These are phyloP conservation scores for Bauhinia variegata DNA, from an alignment of 306 rosid species.

Conservation along the genomic window DNA sequence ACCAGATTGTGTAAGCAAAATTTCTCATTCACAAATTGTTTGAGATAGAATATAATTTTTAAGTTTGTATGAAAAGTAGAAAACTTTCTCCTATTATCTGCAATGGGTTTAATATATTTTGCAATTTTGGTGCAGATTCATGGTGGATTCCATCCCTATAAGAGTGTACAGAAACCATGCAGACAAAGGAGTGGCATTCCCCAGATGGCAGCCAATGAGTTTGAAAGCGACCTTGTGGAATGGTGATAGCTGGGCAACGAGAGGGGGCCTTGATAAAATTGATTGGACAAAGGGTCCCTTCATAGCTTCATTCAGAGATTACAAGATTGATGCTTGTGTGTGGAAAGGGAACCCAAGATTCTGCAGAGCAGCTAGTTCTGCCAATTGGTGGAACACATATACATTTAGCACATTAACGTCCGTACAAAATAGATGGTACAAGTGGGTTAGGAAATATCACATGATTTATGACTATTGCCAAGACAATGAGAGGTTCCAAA, in stretches of 20 bases:
- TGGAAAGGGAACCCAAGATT: slow-evolving; percentile 88
- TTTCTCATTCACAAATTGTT: neutral
- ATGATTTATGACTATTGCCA: slow-evolving; percentile 81
- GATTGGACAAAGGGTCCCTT: slow-evolving; percentile 89
- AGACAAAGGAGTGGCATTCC: slow-evolving; percentile 80
- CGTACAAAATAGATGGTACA: slow-evolving; percentile 68
- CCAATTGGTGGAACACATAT: slow-evolving; percentile 80
- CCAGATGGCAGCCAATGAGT: slow-evolving; percentile 90
- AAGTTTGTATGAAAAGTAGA: no score
- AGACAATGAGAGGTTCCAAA: slow-evolving; percentile 72
- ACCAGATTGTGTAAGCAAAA: slow-evolving; percentile 78
- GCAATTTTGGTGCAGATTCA: slow-evolving; percentile 51
- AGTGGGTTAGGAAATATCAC: slow-evolving; percentile 83
- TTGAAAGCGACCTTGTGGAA: slow-evolving; percentile 77
- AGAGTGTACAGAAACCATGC: slow-evolving; percentile 89
- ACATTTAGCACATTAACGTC: slow-evolving; percentile 54
- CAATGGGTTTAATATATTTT: no score
- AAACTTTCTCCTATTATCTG: no score
- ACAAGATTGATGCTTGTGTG: slow-evolving; percentile 74
- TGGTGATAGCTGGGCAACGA: slow-evolving; percentile 88
- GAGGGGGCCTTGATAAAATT: slow-evolving; percentile 84
- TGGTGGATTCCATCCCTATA: slow-evolving; percentile 84
- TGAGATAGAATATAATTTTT: no score
- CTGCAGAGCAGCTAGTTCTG: slow-evolving; percentile 63
- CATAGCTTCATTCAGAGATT: slow-evolving; percentile 63